Percentiles rank a stretch among this genome's conserved stretches.
Evolutionary conservation across 805 yeast genomes (phyloP).

Genomic region (Ogataea wickerhamii): DNA sequence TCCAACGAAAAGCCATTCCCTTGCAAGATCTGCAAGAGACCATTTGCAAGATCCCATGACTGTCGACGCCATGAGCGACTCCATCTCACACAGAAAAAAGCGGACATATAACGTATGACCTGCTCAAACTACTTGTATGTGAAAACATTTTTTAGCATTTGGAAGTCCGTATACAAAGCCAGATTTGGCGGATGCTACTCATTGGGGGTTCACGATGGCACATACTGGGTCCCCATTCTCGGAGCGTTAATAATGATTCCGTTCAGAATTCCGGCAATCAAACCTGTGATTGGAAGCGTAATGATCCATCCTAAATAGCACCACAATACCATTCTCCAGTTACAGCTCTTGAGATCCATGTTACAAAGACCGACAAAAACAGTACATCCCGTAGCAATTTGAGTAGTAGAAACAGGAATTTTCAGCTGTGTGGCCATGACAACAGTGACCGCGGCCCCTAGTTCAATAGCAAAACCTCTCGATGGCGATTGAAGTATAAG

Average conservation of each 20-base stretch:
- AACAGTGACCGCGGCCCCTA: conserved; percentile 74
- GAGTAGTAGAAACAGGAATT: conserved; percentile 76
- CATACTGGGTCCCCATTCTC: conserved; percentile 28
- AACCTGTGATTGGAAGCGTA: conserved; percentile 71
- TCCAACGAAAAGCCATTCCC: conserved; percentile 68
- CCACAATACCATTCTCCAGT: conserved; percentile 76
- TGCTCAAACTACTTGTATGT: too few species aligned
- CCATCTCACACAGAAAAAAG: conserved; percentile 33
- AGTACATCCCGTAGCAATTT: conserved; percentile 74
- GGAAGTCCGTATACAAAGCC: too few species aligned
- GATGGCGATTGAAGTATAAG: conserved; percentile 74
- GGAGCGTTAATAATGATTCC: conserved; percentile 69
- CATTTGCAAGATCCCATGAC: conserved; percentile 77
- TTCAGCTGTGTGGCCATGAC: conserved; percentile 71
- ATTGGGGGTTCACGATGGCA: not conserved
- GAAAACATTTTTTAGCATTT: too few species aligned
- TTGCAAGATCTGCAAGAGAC: conserved; percentile 60
- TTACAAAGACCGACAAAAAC: conserved; percentile 74
- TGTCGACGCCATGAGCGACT: conserved; percentile 69
- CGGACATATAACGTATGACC: too few species aligned
- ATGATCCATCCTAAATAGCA: conserved; percentile 69
- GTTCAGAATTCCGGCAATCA: conserved; percentile 62
- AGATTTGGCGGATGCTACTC: too few species aligned
- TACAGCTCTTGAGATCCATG: conserved; percentile 56
- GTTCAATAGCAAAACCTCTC: conserved; percentile 71